Conservation (phyloP, 257 asterid genomes). For the Anisodus acutangulus region DNA sequence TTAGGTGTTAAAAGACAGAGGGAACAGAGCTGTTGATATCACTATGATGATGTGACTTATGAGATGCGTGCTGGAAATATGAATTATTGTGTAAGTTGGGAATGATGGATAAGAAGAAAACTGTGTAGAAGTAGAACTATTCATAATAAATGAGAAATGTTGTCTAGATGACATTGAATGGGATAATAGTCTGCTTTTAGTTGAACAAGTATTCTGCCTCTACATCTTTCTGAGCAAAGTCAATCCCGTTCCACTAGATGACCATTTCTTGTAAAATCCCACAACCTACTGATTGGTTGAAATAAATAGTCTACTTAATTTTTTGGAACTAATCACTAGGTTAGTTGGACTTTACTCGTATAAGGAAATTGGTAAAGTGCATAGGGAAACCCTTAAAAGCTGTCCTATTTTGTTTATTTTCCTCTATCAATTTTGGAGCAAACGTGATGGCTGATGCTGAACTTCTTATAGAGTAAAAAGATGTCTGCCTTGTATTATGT, state of each 20-base stretch:
- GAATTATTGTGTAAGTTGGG: not conserved
- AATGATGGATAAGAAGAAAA: not conserved
- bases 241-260: not conserved
- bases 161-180: not conserved
- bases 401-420: not conserved
- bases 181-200: not conserved
- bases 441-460: not conserved
- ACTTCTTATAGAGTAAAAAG: not conserved
- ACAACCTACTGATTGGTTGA: not conserved
- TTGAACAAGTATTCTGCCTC: not conserved
- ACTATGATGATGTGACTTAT: not conserved
- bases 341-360: not conserved
- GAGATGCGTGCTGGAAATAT: not conserved
- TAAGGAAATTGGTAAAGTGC: not conserved
- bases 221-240: not conserved
- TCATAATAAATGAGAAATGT: not conserved
- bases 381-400: not conserved
- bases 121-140: not conserved
- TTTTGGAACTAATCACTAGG: not conserved
- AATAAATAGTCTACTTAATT: not conserved
- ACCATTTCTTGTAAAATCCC: not conserved
- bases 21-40: not conserved
- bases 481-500: not conserved
- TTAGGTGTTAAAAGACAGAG: not conserved
- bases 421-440: not conserved